Conservation (phyloP, 2,329 filamentous ascomycete genomes). For the Aspergillus pseudotamarii region DNA sequence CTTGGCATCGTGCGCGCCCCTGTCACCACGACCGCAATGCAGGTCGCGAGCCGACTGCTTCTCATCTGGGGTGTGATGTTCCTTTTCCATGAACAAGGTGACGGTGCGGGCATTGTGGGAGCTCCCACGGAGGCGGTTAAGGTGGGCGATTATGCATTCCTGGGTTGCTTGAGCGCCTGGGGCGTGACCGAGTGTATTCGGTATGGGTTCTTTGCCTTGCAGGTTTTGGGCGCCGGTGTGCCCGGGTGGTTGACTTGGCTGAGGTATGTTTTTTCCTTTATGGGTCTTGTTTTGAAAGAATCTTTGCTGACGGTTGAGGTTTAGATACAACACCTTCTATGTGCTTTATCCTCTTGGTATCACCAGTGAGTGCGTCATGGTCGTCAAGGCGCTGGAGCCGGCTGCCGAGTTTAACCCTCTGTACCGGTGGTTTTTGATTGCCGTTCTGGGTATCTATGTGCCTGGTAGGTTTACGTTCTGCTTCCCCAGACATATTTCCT, state of each 20-base stretch:
- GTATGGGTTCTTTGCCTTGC: conserved; percentile 86
- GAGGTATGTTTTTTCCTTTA: too few relatives aligned
- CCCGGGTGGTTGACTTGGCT: conserved; percentile 71
- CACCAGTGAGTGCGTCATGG: conserved; percentile 78
- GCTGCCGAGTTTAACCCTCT: conserved; percentile 56
- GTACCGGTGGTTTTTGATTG: conserved; percentile 64
- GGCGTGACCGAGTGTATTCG: conserved; percentile 87
- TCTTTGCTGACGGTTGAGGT: background rate
- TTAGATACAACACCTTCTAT: conserved; percentile 82
- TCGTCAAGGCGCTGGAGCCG: conserved; percentile 68
- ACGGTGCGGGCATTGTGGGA: conserved; percentile 56
- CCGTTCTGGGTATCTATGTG: conserved; percentile 73
- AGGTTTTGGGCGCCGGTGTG: conserved; percentile 56
- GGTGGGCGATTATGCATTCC: conserved; percentile 45
- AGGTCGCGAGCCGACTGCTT: conserved; percentile 83
- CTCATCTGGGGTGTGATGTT: conserved; percentile 85
- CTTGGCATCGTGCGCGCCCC: conserved; percentile 83
- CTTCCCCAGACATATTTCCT: background rate
- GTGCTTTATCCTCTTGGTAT: conserved; percentile 93
- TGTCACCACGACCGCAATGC: conserved; percentile 81
- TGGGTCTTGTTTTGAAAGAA: background rate
- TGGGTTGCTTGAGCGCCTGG: conserved; percentile 74
- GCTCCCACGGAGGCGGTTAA: conserved; percentile 21
- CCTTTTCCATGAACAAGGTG: conserved; percentile 69
- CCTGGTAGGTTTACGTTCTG: conserved; percentile 62